Evolutionary conservation across 495 filamentous ascomycete genomes (phyloP).

Genomic region (Xanthoparmelia taractica): DNA sequence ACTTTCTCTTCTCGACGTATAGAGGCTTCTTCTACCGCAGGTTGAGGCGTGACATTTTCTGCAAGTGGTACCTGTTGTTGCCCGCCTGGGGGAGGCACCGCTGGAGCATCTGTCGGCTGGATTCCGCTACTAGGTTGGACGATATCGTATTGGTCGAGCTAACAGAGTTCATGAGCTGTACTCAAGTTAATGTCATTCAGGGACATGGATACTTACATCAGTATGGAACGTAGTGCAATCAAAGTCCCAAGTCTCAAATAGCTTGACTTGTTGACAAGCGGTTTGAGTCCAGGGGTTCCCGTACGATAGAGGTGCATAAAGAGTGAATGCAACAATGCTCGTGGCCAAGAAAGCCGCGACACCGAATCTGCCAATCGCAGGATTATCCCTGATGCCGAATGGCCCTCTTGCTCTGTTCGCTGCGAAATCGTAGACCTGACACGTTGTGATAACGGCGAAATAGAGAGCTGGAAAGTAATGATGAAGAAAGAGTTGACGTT

Average conservation of each 20-base stretch:
- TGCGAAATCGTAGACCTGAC: slow-evolving; percentile 81
- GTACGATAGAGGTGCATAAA: slow-evolving; percentile 84
- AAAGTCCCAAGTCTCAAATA: slow-evolving; percentile 88
- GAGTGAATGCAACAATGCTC: slow-evolving; percentile 65
- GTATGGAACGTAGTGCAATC: slow-evolving; percentile 90
- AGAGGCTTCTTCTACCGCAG: slow-evolving; percentile 42
- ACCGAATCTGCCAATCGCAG: slow-evolving; percentile 61
- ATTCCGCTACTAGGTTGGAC: slow-evolving; percentile 22
- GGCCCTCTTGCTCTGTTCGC: slow-evolving; percentile 54
- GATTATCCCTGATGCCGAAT: slow-evolving; percentile 61
- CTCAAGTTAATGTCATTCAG: background rate
- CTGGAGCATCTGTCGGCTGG: slow-evolving; percentile 26
- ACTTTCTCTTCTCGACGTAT: slow-evolving; percentile 70
- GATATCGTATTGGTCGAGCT: slow-evolving; percentile 24
- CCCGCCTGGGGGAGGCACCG: slow-evolving; percentile 17
- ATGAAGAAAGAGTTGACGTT: slow-evolving; percentile 93
- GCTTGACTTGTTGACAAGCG: slow-evolving; percentile 77
- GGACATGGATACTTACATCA: slow-evolving; percentile 58
- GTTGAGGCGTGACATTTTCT: slow-evolving; percentile 37
- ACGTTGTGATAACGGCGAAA: slow-evolving; percentile 83
- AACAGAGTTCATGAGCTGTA: background rate
- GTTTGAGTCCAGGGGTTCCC: slow-evolving; percentile 88
- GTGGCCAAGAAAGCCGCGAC: slow-evolving; percentile 63
- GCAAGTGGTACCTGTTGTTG: slow-evolving; percentile 29
- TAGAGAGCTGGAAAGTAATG: slow-evolving; percentile 96